Percentiles rank a stretch among this genome's conserved stretches.
Conservation (phyloP, 768 basidiomycete species). For the Hygrophoropsis aurantiaca region DNA sequence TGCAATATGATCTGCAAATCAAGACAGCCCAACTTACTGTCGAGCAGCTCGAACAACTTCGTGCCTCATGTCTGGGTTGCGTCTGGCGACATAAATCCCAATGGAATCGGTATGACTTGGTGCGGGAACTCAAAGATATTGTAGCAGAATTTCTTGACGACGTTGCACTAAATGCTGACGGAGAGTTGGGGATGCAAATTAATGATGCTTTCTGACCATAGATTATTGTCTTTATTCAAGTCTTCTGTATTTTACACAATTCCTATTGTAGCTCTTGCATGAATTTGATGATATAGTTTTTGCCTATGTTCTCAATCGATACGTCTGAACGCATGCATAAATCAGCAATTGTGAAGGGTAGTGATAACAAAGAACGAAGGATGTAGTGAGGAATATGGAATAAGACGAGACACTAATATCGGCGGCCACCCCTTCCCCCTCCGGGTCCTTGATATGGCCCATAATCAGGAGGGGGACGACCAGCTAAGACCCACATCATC, state of each 20-base stretch:
- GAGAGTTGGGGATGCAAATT: background rate
- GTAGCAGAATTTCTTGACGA: slow-evolving; percentile 69
- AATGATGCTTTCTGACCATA: slow-evolving; percentile 2
- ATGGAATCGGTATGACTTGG: slow-evolving; percentile 77
- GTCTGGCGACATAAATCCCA: slow-evolving; percentile 82
- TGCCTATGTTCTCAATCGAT: slow-evolving; percentile 19
- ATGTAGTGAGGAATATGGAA: background rate
- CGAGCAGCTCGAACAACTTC: slow-evolving; percentile 92
- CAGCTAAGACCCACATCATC: slow-evolving; percentile 49
- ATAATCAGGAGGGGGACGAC: slow-evolving; percentile 83
- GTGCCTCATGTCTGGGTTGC: slow-evolving; percentile 74
- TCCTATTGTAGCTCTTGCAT: slow-evolving; percentile 12
- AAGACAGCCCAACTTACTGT: slow-evolving; percentile 64
- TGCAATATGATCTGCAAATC: slow-evolving; percentile 50
- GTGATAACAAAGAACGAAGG: background rate
- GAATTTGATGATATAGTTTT: slow-evolving; percentile 3
- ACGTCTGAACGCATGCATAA: no score
- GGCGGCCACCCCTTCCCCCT: slow-evolving; percentile 39
- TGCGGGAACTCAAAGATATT: slow-evolving; percentile 56
- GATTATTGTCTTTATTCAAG: background rate
- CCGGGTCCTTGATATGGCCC: slow-evolving; percentile 82
- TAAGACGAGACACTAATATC: slow-evolving; percentile 33
- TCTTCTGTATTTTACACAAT: background rate
- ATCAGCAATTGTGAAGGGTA: no score
- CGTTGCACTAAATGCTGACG: slow-evolving; percentile 34